A percentile compares a stretch with the other conserved stretches of the same genome.
These are phyloP conservation scores for Coelastrella sp. DNA, from an alignment of 139 green algal species.

Conservation along the genomic window DNA sequence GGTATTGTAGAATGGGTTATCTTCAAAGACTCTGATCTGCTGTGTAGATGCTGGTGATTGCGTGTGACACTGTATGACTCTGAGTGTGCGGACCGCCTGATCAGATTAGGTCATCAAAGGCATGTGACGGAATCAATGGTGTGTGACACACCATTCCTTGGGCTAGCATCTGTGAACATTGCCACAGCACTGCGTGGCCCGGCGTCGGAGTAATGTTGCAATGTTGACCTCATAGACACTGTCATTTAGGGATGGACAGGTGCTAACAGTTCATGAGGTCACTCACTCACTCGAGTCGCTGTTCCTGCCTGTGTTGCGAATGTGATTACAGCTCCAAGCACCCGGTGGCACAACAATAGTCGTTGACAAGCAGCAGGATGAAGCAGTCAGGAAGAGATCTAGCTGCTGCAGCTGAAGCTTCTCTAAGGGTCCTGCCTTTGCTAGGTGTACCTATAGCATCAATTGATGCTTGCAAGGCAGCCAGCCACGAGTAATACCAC, in stretches of 20 bases:
- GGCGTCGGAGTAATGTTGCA: no score
- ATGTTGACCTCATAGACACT: no score
- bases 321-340: not conserved
- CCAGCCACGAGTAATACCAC: not conserved
- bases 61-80: no score
- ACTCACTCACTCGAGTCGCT: not conserved
- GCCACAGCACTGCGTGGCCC: no score
- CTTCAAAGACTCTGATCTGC: no score
- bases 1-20: no score
- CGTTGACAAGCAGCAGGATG: constrained; percentile 63
- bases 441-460: not conserved
- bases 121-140: no score
- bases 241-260: not conserved
- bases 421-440: not conserved
- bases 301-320: not conserved
- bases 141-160: no score
- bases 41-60: no score
- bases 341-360: constrained; percentile 62
- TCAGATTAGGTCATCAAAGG: no score
- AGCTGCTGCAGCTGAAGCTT: constrained; percentile 55
- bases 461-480: not conserved
- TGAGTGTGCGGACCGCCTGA: no score
- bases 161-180: no score
- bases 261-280: not conserved
- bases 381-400: constrained; percentile 61